Conservation (phyloP, 2,329 filamentous ascomycete genomes). For the Cladosporium phlei region DNA sequence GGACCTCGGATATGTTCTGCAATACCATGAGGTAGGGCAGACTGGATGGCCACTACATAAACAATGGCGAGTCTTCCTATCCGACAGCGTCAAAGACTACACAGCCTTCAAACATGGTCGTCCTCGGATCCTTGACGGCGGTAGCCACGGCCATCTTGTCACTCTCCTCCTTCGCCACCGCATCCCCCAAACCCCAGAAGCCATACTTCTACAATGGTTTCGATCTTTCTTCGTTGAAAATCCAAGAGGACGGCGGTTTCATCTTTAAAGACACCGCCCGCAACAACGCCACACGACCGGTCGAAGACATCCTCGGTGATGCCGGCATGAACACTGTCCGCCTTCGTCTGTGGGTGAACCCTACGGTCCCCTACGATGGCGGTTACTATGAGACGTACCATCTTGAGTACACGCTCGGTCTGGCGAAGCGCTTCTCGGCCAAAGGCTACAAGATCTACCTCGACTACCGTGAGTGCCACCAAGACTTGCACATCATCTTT, state of each 20-base stretch:
- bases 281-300: constrained; percentile 33
- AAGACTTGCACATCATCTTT: no score
- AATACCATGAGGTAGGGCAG: neutral
- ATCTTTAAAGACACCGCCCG: constrained; percentile 36
- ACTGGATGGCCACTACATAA: neutral
- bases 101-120: neutral
- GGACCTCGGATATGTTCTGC: constrained; percentile 2
- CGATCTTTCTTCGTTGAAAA: constrained; percentile 37
- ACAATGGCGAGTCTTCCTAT: neutral
- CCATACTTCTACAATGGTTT: constrained; percentile 36
- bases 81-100: neutral
- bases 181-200: constrained; percentile 2
- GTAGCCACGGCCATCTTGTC: constrained; percentile 1
- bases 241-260: constrained; percentile 33
- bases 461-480: constrained; percentile 27
- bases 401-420: constrained; percentile 31
- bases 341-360: constrained; percentile 30
- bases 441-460: constrained; percentile 37
- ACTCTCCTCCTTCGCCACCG: constrained; percentile 2
- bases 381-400: constrained; percentile 27
- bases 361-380: constrained; percentile 25
- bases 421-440: constrained; percentile 33
- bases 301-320: constrained; percentile 33
- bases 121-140: neutral
- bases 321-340: constrained; percentile 35